Evolutionary conservation across 2,329 filamentous ascomycete genomes (phyloP), one percentile per base, ranked within the genome.

Genomic region (Penicillium sp.): DNA sequence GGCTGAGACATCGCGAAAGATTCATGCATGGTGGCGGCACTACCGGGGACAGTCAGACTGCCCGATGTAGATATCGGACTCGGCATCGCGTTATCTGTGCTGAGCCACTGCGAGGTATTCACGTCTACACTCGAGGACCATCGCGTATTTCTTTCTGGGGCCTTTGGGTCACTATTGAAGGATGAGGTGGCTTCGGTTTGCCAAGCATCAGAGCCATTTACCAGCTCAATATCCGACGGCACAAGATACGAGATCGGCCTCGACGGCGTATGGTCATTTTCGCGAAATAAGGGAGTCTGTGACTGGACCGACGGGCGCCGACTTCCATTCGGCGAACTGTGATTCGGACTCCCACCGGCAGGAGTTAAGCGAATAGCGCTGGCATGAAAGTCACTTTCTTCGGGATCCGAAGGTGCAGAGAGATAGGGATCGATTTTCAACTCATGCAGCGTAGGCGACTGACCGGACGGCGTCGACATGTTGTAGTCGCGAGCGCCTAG

Each of bases 351-450:
- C 2, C 54, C 57, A 36, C 49, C 55, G 23, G 51, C 57, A 1
- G 68, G 65, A 4, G 69, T 71, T 28, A 70, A 46, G 33, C 66
- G 63, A 54, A 74, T 64, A 12, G 64, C 66, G 26, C 64, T 57
- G n/a, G 66, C 64, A 39, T 64, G 61, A 43, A 74, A 70, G 28
- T 66, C 65, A 13, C 64, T 60, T 58, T 75, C 71, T 33, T 76
- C 73, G 3, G 64, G 69, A 51, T 71, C 69, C 9, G 68, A 67
- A 7, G 70, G 65, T 9, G 70, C 65, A 13, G 71, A 70, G 7
- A 76, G 68, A 57, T 74, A 75, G 21, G 71, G 68, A 47, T 75
- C 72, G 49, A 65, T 62, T 42, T 61, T 65, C 39, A 67, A 58
- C 31, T 70, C 64, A 42, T 67, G 68, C 53, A 71, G 68, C 15